Conservation (phyloP, 768 basidiomycete species). For the Botryobasidium botryosum region DNA sequence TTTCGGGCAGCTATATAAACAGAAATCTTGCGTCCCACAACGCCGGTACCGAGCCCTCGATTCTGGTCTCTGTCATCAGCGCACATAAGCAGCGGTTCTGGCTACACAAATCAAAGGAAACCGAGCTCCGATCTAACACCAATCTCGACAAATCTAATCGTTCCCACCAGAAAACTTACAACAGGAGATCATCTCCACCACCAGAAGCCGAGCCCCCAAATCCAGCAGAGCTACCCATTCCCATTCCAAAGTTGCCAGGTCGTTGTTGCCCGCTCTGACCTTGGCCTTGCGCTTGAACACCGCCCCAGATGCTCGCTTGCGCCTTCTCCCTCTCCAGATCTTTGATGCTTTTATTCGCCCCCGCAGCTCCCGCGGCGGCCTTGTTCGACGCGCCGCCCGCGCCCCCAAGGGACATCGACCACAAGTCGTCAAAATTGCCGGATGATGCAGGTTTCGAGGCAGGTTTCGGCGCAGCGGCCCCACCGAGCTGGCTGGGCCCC, state of each 20-base stretch:
- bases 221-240: conserved; percentile 2
- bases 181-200: conserved; percentile 26
- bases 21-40: no score
- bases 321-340: conserved; percentile 82
- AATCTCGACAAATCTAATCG: no score
- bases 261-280: conserved; percentile 1
- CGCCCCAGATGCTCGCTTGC: conserved; percentile 64
- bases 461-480: neutral
- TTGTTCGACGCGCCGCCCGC: conserved; percentile 20
- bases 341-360: conserved; percentile 52
- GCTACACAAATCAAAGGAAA: no score
- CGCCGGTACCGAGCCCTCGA: no score
- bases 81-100: no score
- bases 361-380: conserved; percentile 10
- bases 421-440: conserved; percentile 75
- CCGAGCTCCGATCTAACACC: no score
- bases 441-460: conserved; percentile 17
- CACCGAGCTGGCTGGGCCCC: no score
- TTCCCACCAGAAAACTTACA: no score
- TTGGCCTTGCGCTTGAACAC: no score
- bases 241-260: conserved; percentile 1
- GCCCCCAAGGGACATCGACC: conserved; percentile 56
- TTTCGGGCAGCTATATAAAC: no score
- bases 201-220: conserved; percentile 8
- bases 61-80: no score